These are phyloP conservation scores for Paramecium octaurelia DNA, from an alignment of 73 alveolate species.

Conservation along the genomic window DNA sequence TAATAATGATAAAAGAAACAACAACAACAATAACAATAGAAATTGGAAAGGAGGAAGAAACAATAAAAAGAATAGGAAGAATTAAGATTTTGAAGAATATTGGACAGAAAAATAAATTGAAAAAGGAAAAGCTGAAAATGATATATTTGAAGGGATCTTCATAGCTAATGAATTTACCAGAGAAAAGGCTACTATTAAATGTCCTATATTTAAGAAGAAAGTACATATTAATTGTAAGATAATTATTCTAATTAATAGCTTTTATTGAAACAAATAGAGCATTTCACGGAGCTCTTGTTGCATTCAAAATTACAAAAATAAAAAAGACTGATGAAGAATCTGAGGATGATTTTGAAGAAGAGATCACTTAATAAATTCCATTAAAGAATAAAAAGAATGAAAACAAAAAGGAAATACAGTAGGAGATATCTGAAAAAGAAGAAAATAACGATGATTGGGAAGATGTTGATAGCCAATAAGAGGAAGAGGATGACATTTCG, in stretches of 20 bases:
- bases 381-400: background rate
- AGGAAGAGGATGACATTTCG: background rate
- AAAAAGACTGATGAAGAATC: background rate
- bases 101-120: background rate
- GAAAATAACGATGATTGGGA: conserved; percentile 59
- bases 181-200: background rate
- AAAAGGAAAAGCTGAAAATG: conserved; percentile 27
- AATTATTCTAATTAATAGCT: background rate
- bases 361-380: background rate
- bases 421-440: background rate
- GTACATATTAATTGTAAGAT: conserved; percentile 1
- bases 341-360: background rate
- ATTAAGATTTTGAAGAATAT: background rate
- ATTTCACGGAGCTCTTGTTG: conserved; percentile 54
- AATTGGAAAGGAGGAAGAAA: background rate
- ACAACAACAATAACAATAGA: background rate
- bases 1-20: background rate
- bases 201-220: conserved; percentile 1
- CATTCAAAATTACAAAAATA: background rate
- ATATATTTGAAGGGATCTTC: conserved; percentile 15
- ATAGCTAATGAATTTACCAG: background rate
- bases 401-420: background rate
- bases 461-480: background rate
- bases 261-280: conserved; percentile 37
- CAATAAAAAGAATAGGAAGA: background rate